Evolutionary conservation across 2,329 filamentous ascomycete genomes (phyloP).

Genomic region (Claviceps citrina): DNA sequence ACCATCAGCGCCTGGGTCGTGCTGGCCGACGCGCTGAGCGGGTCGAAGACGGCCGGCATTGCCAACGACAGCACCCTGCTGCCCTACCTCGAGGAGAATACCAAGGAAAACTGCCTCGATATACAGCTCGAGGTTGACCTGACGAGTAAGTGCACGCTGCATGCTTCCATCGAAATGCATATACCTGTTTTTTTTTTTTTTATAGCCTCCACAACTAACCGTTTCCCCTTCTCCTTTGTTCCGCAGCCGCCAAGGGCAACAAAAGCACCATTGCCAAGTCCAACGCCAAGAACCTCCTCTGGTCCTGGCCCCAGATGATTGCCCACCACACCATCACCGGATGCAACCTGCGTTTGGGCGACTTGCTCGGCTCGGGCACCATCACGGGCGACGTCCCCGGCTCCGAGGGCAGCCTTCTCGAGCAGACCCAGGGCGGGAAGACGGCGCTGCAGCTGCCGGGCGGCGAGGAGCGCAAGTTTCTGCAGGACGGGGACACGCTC

Average conservation of each 20-base stretch:
- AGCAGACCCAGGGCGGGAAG: conserved; percentile 58
- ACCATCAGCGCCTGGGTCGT: conserved; percentile 48
- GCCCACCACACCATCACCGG: conserved; percentile 67
- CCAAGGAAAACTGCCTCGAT: conserved; percentile 20
- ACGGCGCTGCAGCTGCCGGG: conserved; percentile 42
- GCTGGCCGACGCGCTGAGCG: conserved; percentile 39
- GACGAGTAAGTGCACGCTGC: conserved; percentile 20
- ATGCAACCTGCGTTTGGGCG: conserved; percentile 58
- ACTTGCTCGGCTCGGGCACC: conserved; percentile 64
- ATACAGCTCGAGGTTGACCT: conserved; percentile 25
- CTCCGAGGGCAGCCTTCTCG: conserved; percentile 53
- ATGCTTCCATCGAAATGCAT: no score
- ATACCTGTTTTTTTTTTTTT: not conserved
- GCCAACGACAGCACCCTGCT: conserved; percentile 21
- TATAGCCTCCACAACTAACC: not conserved
- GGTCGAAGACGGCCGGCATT: conserved; percentile 12
- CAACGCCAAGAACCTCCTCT: conserved; percentile 40
- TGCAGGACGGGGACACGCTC: conserved; percentile 60
- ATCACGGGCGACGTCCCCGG: conserved; percentile 51
- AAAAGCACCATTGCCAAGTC: conserved; percentile 20
- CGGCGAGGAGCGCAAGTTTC: conserved; percentile 53
- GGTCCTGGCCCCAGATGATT: conserved; percentile 73
- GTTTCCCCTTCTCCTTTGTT: not conserved
- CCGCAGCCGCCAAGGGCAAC: conserved; percentile 16
- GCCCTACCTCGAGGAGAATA: conserved; percentile 40